These are phyloP conservation scores for Coniferiporia weirii DNA, from an alignment of 1,284 basidiomycete genomes.

Conservation along the genomic window DNA sequence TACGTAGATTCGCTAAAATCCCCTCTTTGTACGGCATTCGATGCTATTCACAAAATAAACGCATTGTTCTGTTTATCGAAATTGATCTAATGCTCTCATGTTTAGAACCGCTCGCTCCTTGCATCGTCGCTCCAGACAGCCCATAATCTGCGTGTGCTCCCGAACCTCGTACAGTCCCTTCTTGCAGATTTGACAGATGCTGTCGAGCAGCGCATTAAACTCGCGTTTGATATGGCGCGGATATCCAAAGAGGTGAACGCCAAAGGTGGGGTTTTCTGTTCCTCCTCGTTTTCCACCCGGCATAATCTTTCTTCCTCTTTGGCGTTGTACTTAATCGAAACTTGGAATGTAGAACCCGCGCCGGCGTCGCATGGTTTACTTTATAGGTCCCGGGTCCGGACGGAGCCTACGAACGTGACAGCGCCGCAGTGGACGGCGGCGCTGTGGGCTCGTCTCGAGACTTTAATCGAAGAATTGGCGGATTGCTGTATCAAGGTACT, in stretches of 20 bases:
- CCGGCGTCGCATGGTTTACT: slow-evolving; percentile 38
- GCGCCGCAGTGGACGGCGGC: slow-evolving; percentile 78
- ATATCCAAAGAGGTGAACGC: slow-evolving; percentile 78
- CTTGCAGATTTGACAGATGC: slow-evolving; percentile 80
- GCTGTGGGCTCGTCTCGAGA: slow-evolving; percentile 80
- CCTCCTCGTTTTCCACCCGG: slow-evolving; percentile 6
- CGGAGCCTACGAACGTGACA: slow-evolving; percentile 79
- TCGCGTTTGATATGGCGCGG: slow-evolving; percentile 80
- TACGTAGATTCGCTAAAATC: slow-evolving; percentile 32
- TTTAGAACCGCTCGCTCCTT: slow-evolving; percentile 88
- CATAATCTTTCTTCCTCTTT: background rate
- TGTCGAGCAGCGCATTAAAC: slow-evolving; percentile 74
- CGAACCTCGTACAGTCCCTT: slow-evolving; percentile 77
- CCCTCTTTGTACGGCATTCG: background rate
- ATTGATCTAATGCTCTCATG: slow-evolving; percentile 33
- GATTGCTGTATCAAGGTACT: slow-evolving; percentile 83
- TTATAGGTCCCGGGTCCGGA: slow-evolving; percentile 77
- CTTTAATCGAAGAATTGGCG: slow-evolving; percentile 83
- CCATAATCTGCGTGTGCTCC: slow-evolving; percentile 84
- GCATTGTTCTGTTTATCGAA: background rate
- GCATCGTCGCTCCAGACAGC: slow-evolving; percentile 93
- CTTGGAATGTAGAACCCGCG: slow-evolving; percentile 33
- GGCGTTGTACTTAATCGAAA: background rate
- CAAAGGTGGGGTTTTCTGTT: slow-evolving; percentile 50
- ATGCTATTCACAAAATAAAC: background rate